phyloP scores from a whole-genome alignment of 371 early-diverging fungal species.

The Haplosporangium sp. region DNA sequence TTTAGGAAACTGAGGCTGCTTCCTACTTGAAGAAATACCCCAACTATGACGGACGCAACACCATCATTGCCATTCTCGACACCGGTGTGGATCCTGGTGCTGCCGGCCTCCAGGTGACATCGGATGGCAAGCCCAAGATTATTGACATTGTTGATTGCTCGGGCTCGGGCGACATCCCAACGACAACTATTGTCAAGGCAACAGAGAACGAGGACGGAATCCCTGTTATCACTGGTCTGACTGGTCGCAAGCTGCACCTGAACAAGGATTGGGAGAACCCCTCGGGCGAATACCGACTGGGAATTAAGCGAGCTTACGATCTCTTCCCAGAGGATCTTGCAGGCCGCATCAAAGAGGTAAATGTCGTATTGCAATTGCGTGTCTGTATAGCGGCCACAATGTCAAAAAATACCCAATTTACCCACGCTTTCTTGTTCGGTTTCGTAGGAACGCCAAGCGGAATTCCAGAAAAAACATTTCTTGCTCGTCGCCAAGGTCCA shows the following conservation, averaged over 20 bases:
- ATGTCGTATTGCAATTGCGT: not conserved
- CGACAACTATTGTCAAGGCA: constrained; percentile 69
- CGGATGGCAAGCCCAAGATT: constrained; percentile 90
- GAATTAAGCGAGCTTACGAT: constrained; percentile 82
- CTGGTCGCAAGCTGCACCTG: constrained; percentile 82
- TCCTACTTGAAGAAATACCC: constrained; percentile 85
- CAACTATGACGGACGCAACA: constrained; percentile 89
- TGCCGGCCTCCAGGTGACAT: constrained; percentile 84
- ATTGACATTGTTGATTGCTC: constrained; percentile 95
- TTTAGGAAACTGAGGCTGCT: constrained; percentile 85
- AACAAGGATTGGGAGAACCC: constrained; percentile 81
- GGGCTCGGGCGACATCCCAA: constrained; percentile 83
- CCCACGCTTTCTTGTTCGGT: not conserved
- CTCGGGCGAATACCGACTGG: constrained; percentile 84
- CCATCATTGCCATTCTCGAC: constrained; percentile 91
- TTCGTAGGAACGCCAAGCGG: constrained; percentile 71
- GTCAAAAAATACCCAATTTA: not conserved
- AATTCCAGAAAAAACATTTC: constrained; percentile 74
- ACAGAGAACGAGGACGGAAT: constrained; percentile 58
- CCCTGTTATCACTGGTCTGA: constrained; percentile 71
- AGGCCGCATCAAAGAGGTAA: constrained; percentile 67
- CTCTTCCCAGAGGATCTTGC: constrained; percentile 79
- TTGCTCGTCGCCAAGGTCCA: constrained; percentile 71
- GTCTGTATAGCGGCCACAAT: not conserved
- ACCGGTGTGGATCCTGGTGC: constrained; percentile 96